A percentile compares a stretch with the other conserved stretches of the same genome.
These are phyloP conservation scores for Epicoccum sorghinum DNA, from an alignment of 2,329 filamentous ascomycete genomes.

Conservation along the genomic window DNA sequence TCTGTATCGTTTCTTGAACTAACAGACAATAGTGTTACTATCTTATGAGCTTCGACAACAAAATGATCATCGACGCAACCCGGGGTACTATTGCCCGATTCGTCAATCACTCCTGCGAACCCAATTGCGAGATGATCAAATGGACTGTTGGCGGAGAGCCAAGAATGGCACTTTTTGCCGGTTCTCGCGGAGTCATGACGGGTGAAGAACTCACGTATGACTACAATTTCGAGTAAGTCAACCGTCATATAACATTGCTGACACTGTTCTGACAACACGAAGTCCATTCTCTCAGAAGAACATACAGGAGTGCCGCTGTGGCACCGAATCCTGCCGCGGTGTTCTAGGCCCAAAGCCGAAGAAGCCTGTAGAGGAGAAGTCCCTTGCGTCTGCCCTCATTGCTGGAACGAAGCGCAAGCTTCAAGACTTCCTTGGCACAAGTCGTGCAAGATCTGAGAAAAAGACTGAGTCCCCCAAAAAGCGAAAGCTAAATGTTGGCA, in stretches of 20 bases:
- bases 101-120: constrained; percentile 96
- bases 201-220: constrained; percentile 97
- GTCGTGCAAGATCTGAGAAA: constrained; percentile 29
- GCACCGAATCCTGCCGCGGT: constrained; percentile 65
- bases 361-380: constrained; percentile 49
- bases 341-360: constrained; percentile 64
- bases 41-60: constrained; percentile 97
- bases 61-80: constrained; percentile 97
- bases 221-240: constrained; percentile 71
- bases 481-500: constrained; percentile 31
- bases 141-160: constrained; percentile 94
- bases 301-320: constrained; percentile 68
- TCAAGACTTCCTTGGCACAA: constrained; percentile 35
- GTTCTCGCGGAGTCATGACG: constrained; percentile 86
- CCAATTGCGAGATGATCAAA: constrained; percentile 97
- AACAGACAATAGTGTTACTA: constrained; percentile 78
- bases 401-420: constrained; percentile 46
- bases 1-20: constrained; percentile 12
- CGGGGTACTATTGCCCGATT: constrained; percentile 96
- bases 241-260: not conserved
- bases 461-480: constrained; percentile 40
- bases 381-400: constrained; percentile 35
- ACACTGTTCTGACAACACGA: not conserved
- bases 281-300: constrained; percentile 61
- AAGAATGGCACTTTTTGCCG: constrained; percentile 95